Evolutionary conservation across 495 filamentous ascomycete genomes (phyloP), one percentile per base, ranked within the genome.

Genomic region (Penicillium parvum): DNA sequence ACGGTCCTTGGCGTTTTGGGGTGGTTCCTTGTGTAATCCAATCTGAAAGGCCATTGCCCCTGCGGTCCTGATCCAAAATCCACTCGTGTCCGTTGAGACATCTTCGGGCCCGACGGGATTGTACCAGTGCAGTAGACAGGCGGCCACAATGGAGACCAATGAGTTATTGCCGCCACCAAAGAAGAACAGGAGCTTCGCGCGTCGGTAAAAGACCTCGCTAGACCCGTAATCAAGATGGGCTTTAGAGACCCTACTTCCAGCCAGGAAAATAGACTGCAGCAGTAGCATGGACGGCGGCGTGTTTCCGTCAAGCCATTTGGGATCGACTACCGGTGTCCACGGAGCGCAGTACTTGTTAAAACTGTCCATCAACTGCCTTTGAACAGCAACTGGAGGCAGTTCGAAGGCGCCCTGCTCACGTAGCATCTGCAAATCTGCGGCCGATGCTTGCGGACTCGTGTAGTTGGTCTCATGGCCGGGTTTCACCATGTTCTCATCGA

Each of bases 401-500:
- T 61, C 57, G 18, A 55, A 61, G 1, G 55, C 57, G 0, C 51
- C 51, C 40, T 61, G 57, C n/a, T 61, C 51, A 14, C 46, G 57
- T 3, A 61, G 27, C 57, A 61, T 61, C 27, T 55, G 50, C 4
- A 61, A 26, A 28, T 61, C 57, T 10, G 51, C 41, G 0, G 43
- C 45, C 7, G 57, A 61, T 32, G 46, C 48, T 23, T 58, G 58
- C n/a, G 47, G 50, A 32, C 40, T 58, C 33, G 57, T 52, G 38
- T 57, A 57, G 7, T 47, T 61, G 5, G 54, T 52, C 35, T 58
- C 54, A 33, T 57, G 51, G 21, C 54, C 57, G 7, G 57, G 57
- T 28, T 50, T 60, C 25, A 61, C 57, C 57, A 61, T 61, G 35
- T 61, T 61, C 45, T 61, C 57, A 33, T 61, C 55, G 18, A 61